Conservation (phyloP, 306 rosid species). For the Trifolium repens region DNA sequence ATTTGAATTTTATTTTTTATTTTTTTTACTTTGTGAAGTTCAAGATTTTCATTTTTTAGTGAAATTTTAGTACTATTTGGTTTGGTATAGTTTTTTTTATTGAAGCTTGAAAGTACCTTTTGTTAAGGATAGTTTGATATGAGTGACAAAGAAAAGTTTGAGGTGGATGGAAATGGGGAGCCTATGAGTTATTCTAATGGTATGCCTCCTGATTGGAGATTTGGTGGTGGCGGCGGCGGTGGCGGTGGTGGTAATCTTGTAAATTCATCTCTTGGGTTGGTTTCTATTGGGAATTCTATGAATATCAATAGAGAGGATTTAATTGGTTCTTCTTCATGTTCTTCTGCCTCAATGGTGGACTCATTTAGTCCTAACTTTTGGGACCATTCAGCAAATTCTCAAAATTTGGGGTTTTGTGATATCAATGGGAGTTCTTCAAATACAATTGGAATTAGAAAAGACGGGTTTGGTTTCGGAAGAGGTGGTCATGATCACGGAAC, state of each 20-base stretch:
- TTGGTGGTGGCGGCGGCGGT: conserved; percentile 43
- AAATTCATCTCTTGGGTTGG: conserved; percentile 64
- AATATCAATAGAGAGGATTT: conserved; percentile 61
- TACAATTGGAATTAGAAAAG: conserved; percentile 56
- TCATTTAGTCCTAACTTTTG: conserved; percentile 64
- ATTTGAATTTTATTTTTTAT: neutral
- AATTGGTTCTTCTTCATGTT: conserved; percentile 65
- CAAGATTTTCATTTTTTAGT: neutral
- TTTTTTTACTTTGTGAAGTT: neutral
- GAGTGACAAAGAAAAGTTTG: conserved; percentile 76
- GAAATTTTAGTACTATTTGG: neutral
- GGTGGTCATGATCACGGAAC: conserved; percentile 51
- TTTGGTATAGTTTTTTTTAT: neutral
- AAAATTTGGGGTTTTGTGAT: conserved; percentile 69
- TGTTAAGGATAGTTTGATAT: conserved; percentile 58
- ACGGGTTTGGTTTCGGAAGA: conserved; percentile 55
- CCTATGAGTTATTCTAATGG: conserved; percentile 65
- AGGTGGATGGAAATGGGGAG: conserved; percentile 70
- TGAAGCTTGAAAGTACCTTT: conserved; percentile 31
- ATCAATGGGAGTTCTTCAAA: conserved; percentile 54
- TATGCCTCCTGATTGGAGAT: conserved; percentile 80
- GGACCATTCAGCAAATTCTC: conserved; percentile 66
- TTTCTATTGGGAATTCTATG: conserved; percentile 53
- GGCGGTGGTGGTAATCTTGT: conserved; percentile 56
- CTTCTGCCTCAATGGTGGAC: conserved; percentile 76